Evolutionary conservation across 352 stramenopile genomes (phyloP).

Genomic region (Globisporangium spiculum): DNA sequence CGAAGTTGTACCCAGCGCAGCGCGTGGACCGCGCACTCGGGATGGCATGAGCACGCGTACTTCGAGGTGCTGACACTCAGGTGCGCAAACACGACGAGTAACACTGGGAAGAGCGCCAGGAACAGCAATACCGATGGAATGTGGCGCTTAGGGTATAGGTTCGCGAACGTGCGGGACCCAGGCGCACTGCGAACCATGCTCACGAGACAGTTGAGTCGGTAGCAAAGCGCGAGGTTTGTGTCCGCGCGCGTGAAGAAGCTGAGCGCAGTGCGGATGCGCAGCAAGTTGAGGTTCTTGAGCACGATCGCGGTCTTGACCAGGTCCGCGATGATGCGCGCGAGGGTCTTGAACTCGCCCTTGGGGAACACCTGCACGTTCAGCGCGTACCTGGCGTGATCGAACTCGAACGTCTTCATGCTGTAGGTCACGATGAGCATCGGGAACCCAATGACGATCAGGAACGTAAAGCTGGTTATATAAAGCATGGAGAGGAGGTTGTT

Average conservation of each 20-base stretch:
- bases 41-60: not conserved
- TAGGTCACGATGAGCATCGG: not conserved
- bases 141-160: not conserved
- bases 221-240: not conserved
- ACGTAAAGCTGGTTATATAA: not conserved
- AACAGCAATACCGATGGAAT: not conserved
- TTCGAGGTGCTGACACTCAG: not conserved
- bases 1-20: not conserved
- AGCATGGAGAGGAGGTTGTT: not conserved
- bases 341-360: not conserved
- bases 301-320: not conserved
- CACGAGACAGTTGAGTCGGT: not conserved
- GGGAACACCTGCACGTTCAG: not conserved
- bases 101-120: not conserved
- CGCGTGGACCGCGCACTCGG: no score
- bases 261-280: conserved; percentile 27
- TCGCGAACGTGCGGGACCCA: not conserved
- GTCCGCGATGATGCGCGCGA: not conserved
- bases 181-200: not conserved
- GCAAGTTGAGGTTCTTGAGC: conserved; percentile 25
- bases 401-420: not conserved
- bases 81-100: not conserved
- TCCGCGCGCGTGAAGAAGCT: conserved; percentile 20
- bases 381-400: not conserved
- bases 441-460: not conserved